Conservation (phyloP, 495 filamentous ascomycete species). For the Tuber brumale region DNA sequence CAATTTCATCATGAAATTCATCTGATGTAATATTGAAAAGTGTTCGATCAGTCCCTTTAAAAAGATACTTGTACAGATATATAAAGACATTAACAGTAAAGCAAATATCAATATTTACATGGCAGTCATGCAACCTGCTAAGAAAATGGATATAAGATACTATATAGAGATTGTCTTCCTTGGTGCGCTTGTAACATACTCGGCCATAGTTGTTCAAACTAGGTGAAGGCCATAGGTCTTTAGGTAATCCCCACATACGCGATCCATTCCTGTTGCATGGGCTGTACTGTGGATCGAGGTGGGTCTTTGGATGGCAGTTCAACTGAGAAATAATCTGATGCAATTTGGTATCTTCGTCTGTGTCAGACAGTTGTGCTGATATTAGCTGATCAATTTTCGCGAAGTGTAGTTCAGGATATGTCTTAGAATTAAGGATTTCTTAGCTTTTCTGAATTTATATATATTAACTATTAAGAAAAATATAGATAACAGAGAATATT, state of each 20-base stretch:
- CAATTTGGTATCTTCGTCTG: not conserved
- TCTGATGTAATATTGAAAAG: too few relatives aligned
- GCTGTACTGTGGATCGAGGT: not conserved
- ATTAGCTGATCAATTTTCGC: slow-evolving; percentile 6
- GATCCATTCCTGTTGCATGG: slow-evolving; percentile 15
- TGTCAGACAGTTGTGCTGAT: not conserved
- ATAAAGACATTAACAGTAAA: slow-evolving; percentile 28
- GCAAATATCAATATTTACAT: slow-evolving; percentile 29
- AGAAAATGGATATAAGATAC: slow-evolving; percentile 22
- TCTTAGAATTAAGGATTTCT: not conserved
- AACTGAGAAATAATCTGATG: not conserved
- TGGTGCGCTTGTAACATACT: slow-evolving; percentile 8
- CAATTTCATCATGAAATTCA: too few relatives aligned
- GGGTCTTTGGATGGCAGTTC: slow-evolving; percentile 8
- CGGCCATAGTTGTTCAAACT: slow-evolving; percentile 11
- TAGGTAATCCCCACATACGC: slow-evolving; percentile 15
- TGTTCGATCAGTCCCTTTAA: slow-evolving; percentile 15
- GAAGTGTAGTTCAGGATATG: slow-evolving; percentile 7
- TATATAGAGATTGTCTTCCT: slow-evolving; percentile 16
- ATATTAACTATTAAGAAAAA: too few relatives aligned
- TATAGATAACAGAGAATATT: too few relatives aligned
- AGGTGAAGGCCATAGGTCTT: not conserved
- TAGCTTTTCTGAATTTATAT: too few relatives aligned
- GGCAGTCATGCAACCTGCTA: slow-evolving; percentile 19
- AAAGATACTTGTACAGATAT: slow-evolving; percentile 31